Percentiles rank a stretch among this genome's conserved stretches.
Evolutionary conservation across 495 filamentous ascomycete species (phyloP).

Genomic region (Hyaloscypha variabilis): DNA sequence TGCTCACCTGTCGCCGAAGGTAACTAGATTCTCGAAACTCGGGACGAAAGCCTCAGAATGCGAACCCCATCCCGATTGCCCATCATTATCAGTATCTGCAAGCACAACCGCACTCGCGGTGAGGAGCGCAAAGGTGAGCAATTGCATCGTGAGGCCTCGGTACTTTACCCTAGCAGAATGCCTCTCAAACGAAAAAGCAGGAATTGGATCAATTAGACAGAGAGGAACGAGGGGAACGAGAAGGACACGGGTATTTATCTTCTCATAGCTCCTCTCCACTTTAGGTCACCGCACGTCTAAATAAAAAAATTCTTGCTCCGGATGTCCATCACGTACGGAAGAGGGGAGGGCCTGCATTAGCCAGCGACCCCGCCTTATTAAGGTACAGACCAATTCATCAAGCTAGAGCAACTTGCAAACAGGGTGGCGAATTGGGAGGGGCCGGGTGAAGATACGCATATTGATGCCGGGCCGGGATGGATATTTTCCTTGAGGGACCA

Average conservation of each 20-base stretch:
- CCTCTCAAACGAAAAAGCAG: too few species aligned
- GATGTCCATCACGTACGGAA: background rate
- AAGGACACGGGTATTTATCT: too few species aligned
- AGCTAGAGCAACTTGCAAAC: background rate
- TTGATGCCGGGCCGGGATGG: background rate
- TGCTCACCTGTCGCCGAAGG: constrained; percentile 64
- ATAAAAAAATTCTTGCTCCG: background rate
- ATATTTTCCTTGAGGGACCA: too few species aligned
- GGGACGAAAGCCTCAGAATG: constrained; percentile 21
- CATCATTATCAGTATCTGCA: constrained; percentile 12
- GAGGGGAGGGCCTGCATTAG: background rate
- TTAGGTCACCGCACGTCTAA: too few species aligned
- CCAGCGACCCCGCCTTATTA: constrained; percentile 1
- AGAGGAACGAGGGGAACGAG: too few species aligned
- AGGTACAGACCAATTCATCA: background rate
- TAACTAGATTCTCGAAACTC: constrained; percentile 54
- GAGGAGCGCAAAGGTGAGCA: constrained; percentile 14
- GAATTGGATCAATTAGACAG: too few species aligned
- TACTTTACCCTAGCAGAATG: background rate
- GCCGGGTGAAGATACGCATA: background rate
- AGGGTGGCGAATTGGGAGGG: background rate
- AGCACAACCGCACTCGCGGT: constrained; percentile 19
- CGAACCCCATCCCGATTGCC: constrained; percentile 8
- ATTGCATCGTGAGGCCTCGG: constrained; percentile 19
- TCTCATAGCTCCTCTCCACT: too few species aligned